Conservation (phyloP, 2,329 filamentous ascomycete species). For the Cladosporium halotolerans region DNA sequence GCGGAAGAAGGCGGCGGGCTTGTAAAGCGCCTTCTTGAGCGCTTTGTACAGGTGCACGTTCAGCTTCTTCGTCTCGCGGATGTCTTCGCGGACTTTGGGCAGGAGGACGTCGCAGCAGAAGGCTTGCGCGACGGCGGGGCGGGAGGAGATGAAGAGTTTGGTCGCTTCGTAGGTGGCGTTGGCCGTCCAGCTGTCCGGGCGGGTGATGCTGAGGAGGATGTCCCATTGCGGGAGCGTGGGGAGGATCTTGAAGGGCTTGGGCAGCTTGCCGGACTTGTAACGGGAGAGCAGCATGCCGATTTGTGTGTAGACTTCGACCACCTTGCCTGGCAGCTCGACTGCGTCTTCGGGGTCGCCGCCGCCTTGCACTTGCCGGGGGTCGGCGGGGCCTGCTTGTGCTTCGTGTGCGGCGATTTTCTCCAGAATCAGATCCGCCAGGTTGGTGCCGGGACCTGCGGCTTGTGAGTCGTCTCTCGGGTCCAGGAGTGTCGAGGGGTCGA, state of each 20-base stretch:
- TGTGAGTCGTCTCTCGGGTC: slow-evolving; percentile 45
- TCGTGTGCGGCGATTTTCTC: slow-evolving; percentile 92
- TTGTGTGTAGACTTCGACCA: slow-evolving; percentile 91
- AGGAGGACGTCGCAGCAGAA: slow-evolving; percentile 85
- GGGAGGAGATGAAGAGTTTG: slow-evolving; percentile 82
- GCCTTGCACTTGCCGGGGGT: slow-evolving; percentile 40
- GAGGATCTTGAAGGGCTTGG: slow-evolving; percentile 95
- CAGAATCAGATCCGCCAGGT: slow-evolving; percentile 87
- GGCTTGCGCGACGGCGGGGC: slow-evolving; percentile 69
- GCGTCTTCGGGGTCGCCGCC: slow-evolving; percentile 66
- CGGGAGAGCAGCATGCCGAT: slow-evolving; percentile 82
- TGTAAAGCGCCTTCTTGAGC: slow-evolving; percentile 87
- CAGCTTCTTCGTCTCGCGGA: slow-evolving; percentile 87
- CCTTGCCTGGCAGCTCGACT: slow-evolving; percentile 80
- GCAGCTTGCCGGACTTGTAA: slow-evolving; percentile 93
- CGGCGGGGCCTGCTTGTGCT: slow-evolving; percentile 47
- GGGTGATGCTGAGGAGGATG: slow-evolving; percentile 76
- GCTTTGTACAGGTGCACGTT: slow-evolving; percentile 94
- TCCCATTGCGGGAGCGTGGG: slow-evolving; percentile 91
- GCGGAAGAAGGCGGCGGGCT: slow-evolving; percentile 94
- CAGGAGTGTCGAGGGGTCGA: slow-evolving; percentile 64
- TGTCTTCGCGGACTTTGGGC: slow-evolving; percentile 86
- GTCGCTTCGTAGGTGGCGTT: slow-evolving; percentile 86
- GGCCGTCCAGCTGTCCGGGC: slow-evolving; percentile 69
- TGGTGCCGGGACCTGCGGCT: slow-evolving; percentile 49